phyloP scores from a whole-genome alignment of 192 early-diverging fungal genomes.

The Haplosporangium gracile region DNA sequence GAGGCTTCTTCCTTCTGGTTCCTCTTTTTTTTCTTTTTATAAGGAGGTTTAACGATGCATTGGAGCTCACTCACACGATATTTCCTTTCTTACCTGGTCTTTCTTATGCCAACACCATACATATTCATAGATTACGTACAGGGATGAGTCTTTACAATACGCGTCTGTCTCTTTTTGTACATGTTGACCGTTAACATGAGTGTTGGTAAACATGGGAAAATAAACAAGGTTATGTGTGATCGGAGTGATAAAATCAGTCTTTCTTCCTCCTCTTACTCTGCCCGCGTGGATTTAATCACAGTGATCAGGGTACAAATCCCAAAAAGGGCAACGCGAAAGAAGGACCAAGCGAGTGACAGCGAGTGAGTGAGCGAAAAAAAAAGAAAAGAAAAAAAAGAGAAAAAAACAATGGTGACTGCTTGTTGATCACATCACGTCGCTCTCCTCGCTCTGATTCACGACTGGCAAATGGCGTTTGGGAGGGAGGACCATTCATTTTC shows the following conservation, averaged over 20 bases:
- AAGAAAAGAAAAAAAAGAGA: conserved; percentile 7
- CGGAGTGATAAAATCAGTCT: no score
- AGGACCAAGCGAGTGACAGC: not conserved
- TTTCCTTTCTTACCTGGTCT: not conserved
- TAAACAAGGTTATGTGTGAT: not conserved
- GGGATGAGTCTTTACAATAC: not conserved
- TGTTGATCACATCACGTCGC: conserved; percentile 4
- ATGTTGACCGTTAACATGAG: not conserved
- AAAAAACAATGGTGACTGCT: not conserved
- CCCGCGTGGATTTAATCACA: no score
- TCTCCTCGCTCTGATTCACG: not conserved
- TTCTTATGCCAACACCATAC: no score
- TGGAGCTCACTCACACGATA: not conserved
- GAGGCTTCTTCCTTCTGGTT: not conserved
- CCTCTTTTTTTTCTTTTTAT: not conserved
- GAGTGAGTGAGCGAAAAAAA: not conserved
- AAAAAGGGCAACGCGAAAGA: not conserved
- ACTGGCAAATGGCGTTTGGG: not conserved
- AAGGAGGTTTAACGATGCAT: not conserved
- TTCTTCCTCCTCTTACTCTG: not conserved
- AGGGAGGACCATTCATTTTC: not conserved
- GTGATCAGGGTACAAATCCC: not conserved
- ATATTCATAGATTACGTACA: not conserved
- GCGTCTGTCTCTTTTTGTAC: not conserved
- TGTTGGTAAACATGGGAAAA: not conserved